Base-by-base conservation (phyloP, 257 asterid genomes). In the Paraleonurus japonicus region DNA sequence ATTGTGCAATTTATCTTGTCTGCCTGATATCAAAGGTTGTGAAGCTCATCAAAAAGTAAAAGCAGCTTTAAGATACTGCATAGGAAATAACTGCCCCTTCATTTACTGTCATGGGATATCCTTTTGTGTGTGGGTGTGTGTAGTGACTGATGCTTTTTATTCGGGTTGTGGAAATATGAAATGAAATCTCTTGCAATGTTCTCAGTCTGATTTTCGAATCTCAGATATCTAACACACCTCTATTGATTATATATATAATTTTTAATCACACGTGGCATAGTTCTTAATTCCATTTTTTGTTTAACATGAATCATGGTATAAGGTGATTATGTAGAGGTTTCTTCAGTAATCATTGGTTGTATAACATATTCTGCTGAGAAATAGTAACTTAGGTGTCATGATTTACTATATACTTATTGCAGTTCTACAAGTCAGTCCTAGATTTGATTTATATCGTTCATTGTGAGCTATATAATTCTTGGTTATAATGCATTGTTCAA, bases 341-440 rank as follows among this genome's bases (percentile, higher is more conserved):
- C 23, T 16, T 8, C 22, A 23, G n/a, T n/a, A n/a, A n/a, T n/a
- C n/a, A n/a, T n/a, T n/a, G n/a, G n/a, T n/a, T n/a, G n/a, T n/a
- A n/a, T 33, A 23, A 11, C 28, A 37, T 28, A 58, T 61, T 68
- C 59, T 75, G 70, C 71, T 30, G 16, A 32, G 28, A 26, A 8
- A 5, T 35, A 17, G 33, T 9, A 63, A n/a, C 26, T 10, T 24
- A 8, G 45, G 30, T 70, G 45, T 15, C 67, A 60, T 45, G 20
- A n/a, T 33, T 24, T 7, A 19, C 7, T 17, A 5, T 23, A 8
- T 28, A 24, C 41, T 50, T n/a, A 27, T 69, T 43, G 48, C 57
- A 22, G 70, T 48, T 69, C 30, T 65, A 2, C 30, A 54, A 78
- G 39, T 68, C 48, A 39, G 33, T 67, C 74, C 61, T 24, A 62